Evolutionary conservation across 2,329 filamentous ascomycete species (phyloP).

Genomic region (Fusarium sp.): DNA sequence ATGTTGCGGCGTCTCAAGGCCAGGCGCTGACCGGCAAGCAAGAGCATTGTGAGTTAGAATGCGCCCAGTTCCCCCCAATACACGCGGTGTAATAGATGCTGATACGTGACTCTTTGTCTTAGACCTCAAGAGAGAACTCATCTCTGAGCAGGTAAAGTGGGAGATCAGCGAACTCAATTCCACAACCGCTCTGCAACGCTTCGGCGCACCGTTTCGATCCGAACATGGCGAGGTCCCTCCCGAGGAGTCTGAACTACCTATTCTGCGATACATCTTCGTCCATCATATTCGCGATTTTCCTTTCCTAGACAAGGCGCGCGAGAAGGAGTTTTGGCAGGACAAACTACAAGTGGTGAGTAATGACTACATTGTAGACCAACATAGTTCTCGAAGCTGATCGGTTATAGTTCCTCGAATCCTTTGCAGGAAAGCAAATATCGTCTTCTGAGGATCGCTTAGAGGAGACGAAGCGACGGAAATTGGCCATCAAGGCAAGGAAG

Average conservation of each 20-base stretch:
- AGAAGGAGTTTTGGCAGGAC: slow-evolving; percentile 99
- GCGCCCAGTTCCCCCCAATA: background rate
- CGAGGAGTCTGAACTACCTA: slow-evolving; percentile 91
- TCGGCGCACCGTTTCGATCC: slow-evolving; percentile 94
- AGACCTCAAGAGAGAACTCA: slow-evolving; percentile 95
- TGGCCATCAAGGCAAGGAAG: slow-evolving; percentile 94
- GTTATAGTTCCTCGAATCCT: slow-evolving; percentile 89
- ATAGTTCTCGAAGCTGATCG: slow-evolving; percentile 15
- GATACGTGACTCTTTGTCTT: slow-evolving; percentile 5
- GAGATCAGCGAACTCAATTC: slow-evolving; percentile 95
- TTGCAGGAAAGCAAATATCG: slow-evolving; percentile 96
- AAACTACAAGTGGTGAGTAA: slow-evolving; percentile 88
- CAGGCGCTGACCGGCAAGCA: slow-evolving; percentile 88
- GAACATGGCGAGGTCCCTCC: slow-evolving; percentile 93
- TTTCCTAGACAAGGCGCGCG: slow-evolving; percentile 93
- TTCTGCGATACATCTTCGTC: slow-evolving; percentile 96
- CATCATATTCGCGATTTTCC: slow-evolving; percentile 98
- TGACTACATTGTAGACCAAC: background rate
- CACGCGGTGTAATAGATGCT: slow-evolving; percentile 19
- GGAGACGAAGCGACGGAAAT: slow-evolving; percentile 93
- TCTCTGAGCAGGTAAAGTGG: slow-evolving; percentile 87
- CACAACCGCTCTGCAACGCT: slow-evolving; percentile 92
- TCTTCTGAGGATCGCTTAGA: slow-evolving; percentile 96
- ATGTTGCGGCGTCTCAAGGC: slow-evolving; percentile 55
- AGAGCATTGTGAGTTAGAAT: slow-evolving; percentile 82